Evolutionary conservation across 2,329 filamentous ascomycete genomes (phyloP).

Genomic region (Massarina eburnea): DNA sequence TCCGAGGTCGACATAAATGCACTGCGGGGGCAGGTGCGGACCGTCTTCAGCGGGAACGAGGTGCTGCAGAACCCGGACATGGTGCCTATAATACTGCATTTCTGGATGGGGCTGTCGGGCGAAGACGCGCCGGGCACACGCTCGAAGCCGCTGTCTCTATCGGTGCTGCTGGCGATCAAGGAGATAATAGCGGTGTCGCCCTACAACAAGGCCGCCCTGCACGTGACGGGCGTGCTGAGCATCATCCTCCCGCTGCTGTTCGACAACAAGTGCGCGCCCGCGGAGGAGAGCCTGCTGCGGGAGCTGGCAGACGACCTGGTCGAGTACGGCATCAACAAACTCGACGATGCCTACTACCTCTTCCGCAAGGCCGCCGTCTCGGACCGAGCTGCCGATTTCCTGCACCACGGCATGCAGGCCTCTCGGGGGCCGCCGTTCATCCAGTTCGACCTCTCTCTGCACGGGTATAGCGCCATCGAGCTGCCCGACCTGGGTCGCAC

Average conservation of each 20-base stretch:
- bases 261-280: conserved; percentile 34
- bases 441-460: conserved; percentile 87
- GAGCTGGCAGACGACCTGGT: conserved; percentile 70
- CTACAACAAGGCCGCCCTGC: conserved; percentile 42
- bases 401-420: conserved; percentile 70
- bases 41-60: conserved; percentile 44
- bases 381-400: conserved; percentile 64
- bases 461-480: conserved; percentile 89
- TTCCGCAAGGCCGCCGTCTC: conserved; percentile 59
- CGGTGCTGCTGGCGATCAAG: conserved; percentile 39
- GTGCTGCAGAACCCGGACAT: conserved; percentile 45
- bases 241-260: conserved; percentile 39
- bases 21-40: conserved; percentile 32
- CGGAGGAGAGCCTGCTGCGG: conserved; percentile 53
- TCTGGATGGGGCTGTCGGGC: conserved; percentile 41
- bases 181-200: conserved; percentile 38
- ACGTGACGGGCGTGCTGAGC: conserved; percentile 40
- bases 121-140: conserved; percentile 32
- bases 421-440: conserved; percentile 82
- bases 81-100: conserved; percentile 42
- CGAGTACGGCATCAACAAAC: conserved; percentile 72
- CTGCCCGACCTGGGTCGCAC: conserved; percentile 78
- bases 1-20: conserved; percentile 28
- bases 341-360: conserved; percentile 83
- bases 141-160: conserved; percentile 39